Percentiles rank a stretch among this genome's conserved stretches.
Conservation (phyloP, 176 grass and related monocot genomes). For the Rhipidocladum racemiflorum region DNA sequence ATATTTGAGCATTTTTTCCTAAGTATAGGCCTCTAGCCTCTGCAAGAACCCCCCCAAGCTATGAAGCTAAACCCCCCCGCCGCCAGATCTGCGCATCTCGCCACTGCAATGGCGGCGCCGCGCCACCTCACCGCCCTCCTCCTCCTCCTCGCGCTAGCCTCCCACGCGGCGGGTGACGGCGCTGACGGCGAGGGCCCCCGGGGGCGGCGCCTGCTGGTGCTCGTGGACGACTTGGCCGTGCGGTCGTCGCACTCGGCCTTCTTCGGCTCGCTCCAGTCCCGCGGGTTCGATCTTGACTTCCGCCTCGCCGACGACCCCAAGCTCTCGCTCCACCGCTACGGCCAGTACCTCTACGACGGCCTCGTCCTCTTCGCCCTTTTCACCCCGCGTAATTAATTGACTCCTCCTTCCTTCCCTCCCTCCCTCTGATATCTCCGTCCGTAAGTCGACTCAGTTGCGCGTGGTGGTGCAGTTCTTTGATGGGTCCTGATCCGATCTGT, state of each 20-base stretch:
- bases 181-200: constrained; percentile 40
- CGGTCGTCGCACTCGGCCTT: constrained; percentile 77
- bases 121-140: constrained; percentile 11
- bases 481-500: constrained; percentile 30
- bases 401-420: not conserved
- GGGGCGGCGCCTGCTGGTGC: constrained; percentile 62
- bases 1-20: too few relatives aligned
- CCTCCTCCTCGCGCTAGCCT: not conserved
- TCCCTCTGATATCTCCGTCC: not conserved
- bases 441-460: not conserved
- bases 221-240: constrained; percentile 74
- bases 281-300: constrained; percentile 78
- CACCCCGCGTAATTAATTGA: constrained; percentile 44
- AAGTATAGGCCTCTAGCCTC: not conserved
- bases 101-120: constrained; percentile 36
- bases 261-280: constrained; percentile 65
- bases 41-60: not conserved
- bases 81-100: constrained; percentile 23
- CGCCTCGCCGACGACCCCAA: constrained; percentile 74
- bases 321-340: constrained; percentile 78
- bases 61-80: not conserved
- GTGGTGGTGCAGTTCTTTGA: not conserved
- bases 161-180: not conserved
- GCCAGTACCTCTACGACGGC: constrained; percentile 84
- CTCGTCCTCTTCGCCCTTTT: constrained; percentile 79